Conservation (phyloP, 768 basidiomycete species). For the Mycena pura region DNA sequence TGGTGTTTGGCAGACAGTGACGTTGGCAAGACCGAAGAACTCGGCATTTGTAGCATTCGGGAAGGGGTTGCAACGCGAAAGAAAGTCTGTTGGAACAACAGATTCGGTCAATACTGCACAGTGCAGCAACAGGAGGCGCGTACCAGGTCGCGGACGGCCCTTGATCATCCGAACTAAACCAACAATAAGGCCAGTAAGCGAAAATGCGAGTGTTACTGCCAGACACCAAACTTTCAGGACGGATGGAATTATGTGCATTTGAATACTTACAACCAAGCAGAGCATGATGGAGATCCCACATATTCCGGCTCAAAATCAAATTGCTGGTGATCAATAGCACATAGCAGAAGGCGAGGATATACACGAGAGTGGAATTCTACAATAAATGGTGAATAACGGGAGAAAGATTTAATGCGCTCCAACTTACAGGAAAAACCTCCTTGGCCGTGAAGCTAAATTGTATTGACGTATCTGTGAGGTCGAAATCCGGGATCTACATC, state of each 20-base stretch:
- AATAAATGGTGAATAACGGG: no score
- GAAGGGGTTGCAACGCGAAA: constrained; percentile 31
- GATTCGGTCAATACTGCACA: no score
- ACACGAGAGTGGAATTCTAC: constrained; percentile 18
- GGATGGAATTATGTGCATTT: not conserved
- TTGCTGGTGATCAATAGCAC: constrained; percentile 28
- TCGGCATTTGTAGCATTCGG: constrained; percentile 24
- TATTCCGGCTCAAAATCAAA: constrained; percentile 25
- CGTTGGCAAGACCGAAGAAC: constrained; percentile 31
- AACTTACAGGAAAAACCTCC: constrained; percentile 25
- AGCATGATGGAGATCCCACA: constrained; percentile 33
- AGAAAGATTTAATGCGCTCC: no score
- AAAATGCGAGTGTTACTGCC: constrained; percentile 26
- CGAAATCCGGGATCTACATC: constrained; percentile 30
- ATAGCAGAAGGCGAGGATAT: constrained; percentile 23
- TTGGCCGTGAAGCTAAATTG: constrained; percentile 25
- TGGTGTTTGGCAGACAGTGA: constrained; percentile 30
- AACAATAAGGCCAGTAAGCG: constrained; percentile 23
- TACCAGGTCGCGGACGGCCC: constrained; percentile 32
- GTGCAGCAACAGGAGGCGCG: no score
- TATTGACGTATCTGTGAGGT: constrained; percentile 31
- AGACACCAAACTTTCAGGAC: not conserved
- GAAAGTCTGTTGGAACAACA: no score
- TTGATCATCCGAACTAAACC: constrained; percentile 28
- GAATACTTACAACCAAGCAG: constrained; percentile 30